Evolutionary conservation across 306 rosid genomes (phyloP).

Genomic region (Pyrus bretschneideri): DNA sequence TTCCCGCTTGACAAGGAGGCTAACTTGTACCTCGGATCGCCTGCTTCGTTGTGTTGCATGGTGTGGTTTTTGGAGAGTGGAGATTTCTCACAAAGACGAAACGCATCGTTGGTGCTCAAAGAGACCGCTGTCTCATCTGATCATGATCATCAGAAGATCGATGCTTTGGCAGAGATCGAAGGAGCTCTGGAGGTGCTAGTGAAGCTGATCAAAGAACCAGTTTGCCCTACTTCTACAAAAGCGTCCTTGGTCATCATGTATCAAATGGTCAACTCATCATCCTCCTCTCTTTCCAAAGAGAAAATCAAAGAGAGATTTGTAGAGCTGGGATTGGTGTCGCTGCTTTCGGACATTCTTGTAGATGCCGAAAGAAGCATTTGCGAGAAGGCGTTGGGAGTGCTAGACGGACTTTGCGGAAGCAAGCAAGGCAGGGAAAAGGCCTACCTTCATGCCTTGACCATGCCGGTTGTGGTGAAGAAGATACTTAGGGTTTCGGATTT

Average conservation of each 20-base stretch:
- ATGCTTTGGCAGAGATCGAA: constrained; percentile 11
- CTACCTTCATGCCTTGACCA: constrained; percentile 17
- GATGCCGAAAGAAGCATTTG: constrained; percentile 32
- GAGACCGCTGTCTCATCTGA: constrained; percentile 20
- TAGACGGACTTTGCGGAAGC: constrained; percentile 24
- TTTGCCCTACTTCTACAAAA: constrained; percentile 32
- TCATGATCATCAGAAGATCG: background rate
- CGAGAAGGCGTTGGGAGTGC: constrained; percentile 33
- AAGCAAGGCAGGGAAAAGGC: constrained; percentile 26
- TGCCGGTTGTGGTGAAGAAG: constrained; percentile 40
- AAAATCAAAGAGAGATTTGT: constrained; percentile 6
- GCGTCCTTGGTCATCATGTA: constrained; percentile 27
- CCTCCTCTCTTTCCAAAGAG: background rate
- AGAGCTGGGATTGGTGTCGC: constrained; percentile 22
- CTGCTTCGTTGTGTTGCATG: constrained; percentile 26
- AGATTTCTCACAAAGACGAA: constrained; percentile 26
- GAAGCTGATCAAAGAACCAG: constrained; percentile 35
- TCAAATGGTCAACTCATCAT: constrained; percentile 13
- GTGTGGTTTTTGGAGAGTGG: constrained; percentile 32
- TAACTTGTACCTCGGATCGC: constrained; percentile 14
- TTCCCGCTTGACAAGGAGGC: constrained; percentile 36
- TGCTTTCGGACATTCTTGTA: constrained; percentile 22
- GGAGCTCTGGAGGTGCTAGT: constrained; percentile 31
- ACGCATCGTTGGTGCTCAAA: constrained; percentile 30
- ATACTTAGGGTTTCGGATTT: constrained; percentile 29